A percentile compares a stretch with the other conserved stretches of the same genome.
Evolutionary conservation across 257 asterid species (phyloP).

Genomic region (Ajuga chamaepitys): DNA sequence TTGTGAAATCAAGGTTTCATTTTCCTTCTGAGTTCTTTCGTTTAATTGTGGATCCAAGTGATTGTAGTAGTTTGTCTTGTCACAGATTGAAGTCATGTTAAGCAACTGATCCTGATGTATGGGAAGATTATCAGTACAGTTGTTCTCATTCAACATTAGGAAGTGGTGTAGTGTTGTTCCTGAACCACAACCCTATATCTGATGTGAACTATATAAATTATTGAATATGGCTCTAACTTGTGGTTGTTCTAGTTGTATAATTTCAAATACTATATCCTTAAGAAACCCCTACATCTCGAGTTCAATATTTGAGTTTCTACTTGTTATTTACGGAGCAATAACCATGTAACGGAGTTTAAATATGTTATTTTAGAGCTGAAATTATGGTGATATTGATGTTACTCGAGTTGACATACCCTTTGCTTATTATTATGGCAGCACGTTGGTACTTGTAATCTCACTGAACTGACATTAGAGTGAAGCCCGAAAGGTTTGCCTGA

Average conservation of each 20-base stretch:
- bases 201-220: not conserved
- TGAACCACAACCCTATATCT: not conserved
- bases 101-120: not conserved
- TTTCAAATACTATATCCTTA: not conserved
- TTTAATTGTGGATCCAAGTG: not conserved
- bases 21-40: not conserved
- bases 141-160: not conserved
- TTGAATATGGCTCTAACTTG: not conserved
- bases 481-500: conserved; percentile 12
- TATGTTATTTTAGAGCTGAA: not conserved
- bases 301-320: not conserved
- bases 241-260: not conserved
- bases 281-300: not conserved
- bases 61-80: not conserved
- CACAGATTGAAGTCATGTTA: not conserved
- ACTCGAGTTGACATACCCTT: not conserved
- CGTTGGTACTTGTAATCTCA: conserved; percentile 9
- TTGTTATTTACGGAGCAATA: not conserved
- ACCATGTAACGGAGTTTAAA: not conserved
- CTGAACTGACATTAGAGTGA: conserved; percentile 2
- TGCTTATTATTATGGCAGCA: conserved; percentile 3
- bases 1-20: not conserved
- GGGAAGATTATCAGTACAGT: not conserved
- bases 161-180: not conserved
- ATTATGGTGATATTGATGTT: not conserved